These are phyloP conservation scores for Alternaria longipes DNA, from an alignment of 2,329 filamentous ascomycete genomes.

Conservation along the genomic window DNA sequence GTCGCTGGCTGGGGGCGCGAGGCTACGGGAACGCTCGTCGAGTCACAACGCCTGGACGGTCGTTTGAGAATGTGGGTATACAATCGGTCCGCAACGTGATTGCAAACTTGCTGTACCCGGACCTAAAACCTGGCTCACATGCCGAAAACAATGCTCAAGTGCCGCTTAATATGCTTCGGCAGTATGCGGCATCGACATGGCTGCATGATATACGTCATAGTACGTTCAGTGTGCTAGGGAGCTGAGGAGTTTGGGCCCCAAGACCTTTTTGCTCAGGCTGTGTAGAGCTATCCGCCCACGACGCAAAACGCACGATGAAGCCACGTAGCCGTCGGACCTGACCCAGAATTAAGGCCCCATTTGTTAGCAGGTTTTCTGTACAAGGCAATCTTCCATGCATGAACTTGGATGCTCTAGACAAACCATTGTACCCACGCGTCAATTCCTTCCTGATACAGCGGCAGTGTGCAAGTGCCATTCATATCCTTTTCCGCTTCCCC, in stretches of 20 bases:
- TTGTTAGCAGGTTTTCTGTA: slow-evolving; percentile 4
- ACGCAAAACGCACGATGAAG: slow-evolving; percentile 10
- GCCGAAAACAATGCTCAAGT: slow-evolving; percentile 10
- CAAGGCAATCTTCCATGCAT: slow-evolving; percentile 18
- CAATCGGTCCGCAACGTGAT: slow-evolving; percentile 16
- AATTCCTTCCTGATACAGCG: slow-evolving; percentile 15
- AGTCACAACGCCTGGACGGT: slow-evolving; percentile 7
- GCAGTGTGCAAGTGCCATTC: not conserved
- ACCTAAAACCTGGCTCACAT: slow-evolving; percentile 5
- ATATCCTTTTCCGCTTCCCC: slow-evolving; percentile 24
- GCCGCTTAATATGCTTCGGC: slow-evolving; percentile 13
- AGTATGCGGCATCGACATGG: not conserved
- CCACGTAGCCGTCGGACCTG: slow-evolving; percentile 20
- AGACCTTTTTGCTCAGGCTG: not conserved
- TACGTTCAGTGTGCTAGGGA: not conserved
- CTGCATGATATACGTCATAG: not conserved
- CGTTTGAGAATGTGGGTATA: slow-evolving; percentile 4
- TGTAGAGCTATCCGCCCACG: not conserved
- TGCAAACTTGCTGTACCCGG: slow-evolving; percentile 11
- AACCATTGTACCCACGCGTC: not conserved
- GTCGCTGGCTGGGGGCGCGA: slow-evolving; percentile 6
- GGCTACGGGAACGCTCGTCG: slow-evolving; percentile 8
- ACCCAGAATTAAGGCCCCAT: not conserved
- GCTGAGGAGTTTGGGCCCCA: not conserved
- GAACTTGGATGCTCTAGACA: slow-evolving; percentile 10